Base-by-base conservation (phyloP, 257 asterid genomes). In the Cynanchum wilfordii region DNA sequence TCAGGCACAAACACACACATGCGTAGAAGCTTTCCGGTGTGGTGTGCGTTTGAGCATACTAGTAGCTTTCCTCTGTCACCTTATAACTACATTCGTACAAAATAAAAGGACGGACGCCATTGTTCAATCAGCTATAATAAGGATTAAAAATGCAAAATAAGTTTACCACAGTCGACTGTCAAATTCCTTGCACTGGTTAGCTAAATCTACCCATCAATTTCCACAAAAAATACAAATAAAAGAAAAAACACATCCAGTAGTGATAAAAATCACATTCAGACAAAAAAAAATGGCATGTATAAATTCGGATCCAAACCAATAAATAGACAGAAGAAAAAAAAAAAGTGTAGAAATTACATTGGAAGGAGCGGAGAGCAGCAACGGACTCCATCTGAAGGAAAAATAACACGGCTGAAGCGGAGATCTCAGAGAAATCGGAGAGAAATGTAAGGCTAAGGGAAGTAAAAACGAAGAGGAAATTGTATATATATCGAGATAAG, bases 361-460 rank as follows among this genome's bases (percentile, higher is more conserved):
- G 84, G 77, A 88, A 82, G 75, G 88, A 80, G 81, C 95, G 93
- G 83, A 85, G 89, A 85, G 80, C 90, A 49, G 87, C 87, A 71
- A 89, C 86, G 79, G 96, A 87, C 73, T 89, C 95, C 97, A 91
- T 91, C 9, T 47, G 83, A 70, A 76, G 67, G 27, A 10, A 76
- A 55, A 44, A 78, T 11, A 38, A 47, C 69, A 78, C 82, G 83
- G 82, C 77, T 49, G 79, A 58, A 55, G 77, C 62, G 77, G 73
- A 57, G 82, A 79, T 82, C 62, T 72, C 71, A 42, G 73, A 70
- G 60, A 33, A 66, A 42, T 27, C 49, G 63, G 51, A 63, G 69
- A 73, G 42, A 24, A 16, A 20, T 16, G 24, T 19, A 63, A 40
- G 47, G 55, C 20, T 49, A 30, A 4, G 19, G 65, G 30, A 63